Conservation (phyloP, 352 stramenopile genomes). For the Pythium vanterpoolii region DNA sequence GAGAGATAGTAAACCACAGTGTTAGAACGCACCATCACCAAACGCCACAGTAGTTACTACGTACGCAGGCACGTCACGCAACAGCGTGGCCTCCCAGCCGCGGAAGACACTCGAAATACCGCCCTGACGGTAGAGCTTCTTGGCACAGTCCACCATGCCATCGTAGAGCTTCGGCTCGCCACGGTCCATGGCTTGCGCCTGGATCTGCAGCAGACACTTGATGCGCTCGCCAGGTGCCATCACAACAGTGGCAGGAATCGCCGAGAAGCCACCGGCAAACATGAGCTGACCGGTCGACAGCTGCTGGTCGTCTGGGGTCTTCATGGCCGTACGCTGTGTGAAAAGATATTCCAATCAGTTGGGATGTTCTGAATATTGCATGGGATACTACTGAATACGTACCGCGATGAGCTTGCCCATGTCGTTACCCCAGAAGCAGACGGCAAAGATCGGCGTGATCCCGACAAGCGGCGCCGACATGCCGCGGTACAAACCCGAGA, state of each 20-base stretch:
- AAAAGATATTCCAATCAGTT: not conserved
- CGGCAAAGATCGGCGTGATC: slow-evolving; percentile 95
- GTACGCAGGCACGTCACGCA: slow-evolving; percentile 92
- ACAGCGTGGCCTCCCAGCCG: slow-evolving; percentile 92
- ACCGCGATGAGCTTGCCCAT: slow-evolving; percentile 93
- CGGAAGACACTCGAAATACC: slow-evolving; percentile 93
- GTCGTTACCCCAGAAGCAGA: slow-evolving; percentile 98
- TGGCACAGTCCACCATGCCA: slow-evolving; percentile 94
- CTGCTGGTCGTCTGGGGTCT: slow-evolving; percentile 53
- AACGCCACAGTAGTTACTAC: not conserved
- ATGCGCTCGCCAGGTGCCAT: slow-evolving; percentile 97
- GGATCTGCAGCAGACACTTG: slow-evolving; percentile 95
- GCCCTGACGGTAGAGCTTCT: slow-evolving; percentile 90
- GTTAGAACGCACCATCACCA: not conserved
- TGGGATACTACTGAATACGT: slow-evolving; percentile 3
- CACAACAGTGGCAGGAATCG: slow-evolving; percentile 85
- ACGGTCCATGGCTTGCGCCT: slow-evolving; percentile 81
- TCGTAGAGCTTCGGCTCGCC: slow-evolving; percentile 87
- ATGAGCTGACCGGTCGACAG: slow-evolving; percentile 84
- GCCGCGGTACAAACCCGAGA: slow-evolving; percentile 90
- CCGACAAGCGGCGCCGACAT: slow-evolving; percentile 95
- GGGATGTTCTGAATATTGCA: not conserved
- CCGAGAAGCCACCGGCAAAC: slow-evolving; percentile 89
- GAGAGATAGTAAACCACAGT: no score
- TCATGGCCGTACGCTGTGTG: slow-evolving; percentile 51